These are phyloP conservation scores for Volvariella surrecta DNA, from an alignment of 1,284 basidiomycete species.

Conservation along the genomic window DNA sequence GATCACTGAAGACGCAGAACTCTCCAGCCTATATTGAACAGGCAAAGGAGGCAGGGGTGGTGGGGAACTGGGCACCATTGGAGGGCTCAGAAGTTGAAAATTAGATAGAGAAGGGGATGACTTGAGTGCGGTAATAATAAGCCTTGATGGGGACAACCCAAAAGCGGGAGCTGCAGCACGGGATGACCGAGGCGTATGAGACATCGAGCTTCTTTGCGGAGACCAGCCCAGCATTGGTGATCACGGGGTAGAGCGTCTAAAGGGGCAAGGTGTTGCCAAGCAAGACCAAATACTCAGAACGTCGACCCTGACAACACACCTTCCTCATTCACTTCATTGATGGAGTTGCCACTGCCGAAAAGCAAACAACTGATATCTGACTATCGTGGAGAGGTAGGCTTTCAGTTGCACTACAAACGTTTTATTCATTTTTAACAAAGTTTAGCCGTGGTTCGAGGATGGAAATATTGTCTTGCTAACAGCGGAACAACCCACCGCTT, in stretches of 20 bases:
- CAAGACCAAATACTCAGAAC: constrained; percentile 9
- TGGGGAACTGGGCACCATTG: constrained; percentile 14
- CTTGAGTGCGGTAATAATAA: constrained; percentile 31
- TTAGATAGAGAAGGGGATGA: constrained; percentile 36
- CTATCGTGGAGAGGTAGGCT: no score
- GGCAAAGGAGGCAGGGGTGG: constrained; percentile 19
- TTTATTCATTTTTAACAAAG: no score
- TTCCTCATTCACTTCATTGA: no score
- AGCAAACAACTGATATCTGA: no score
- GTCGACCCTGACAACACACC: no score
- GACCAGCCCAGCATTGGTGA: neutral
- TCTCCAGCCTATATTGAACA: constrained; percentile 35
- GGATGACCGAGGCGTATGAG: constrained; percentile 23
- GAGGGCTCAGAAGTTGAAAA: constrained; percentile 35
- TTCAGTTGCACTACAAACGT: no score
- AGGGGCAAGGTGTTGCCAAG: neutral
- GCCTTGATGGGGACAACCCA: constrained; percentile 28
- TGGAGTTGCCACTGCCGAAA: no score
- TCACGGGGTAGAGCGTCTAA: neutral
- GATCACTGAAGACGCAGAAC: constrained; percentile 59
- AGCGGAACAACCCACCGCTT: constrained; percentile 31
- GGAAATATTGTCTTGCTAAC: constrained; percentile 47
- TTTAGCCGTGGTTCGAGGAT: constrained; percentile 49
- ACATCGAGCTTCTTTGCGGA: constrained; percentile 10
- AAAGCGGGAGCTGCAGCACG: constrained; percentile 23